phyloP scores from a whole-genome alignment of 2,329 filamentous ascomycete genomes.

The Colletotrichum lupini region DNA sequence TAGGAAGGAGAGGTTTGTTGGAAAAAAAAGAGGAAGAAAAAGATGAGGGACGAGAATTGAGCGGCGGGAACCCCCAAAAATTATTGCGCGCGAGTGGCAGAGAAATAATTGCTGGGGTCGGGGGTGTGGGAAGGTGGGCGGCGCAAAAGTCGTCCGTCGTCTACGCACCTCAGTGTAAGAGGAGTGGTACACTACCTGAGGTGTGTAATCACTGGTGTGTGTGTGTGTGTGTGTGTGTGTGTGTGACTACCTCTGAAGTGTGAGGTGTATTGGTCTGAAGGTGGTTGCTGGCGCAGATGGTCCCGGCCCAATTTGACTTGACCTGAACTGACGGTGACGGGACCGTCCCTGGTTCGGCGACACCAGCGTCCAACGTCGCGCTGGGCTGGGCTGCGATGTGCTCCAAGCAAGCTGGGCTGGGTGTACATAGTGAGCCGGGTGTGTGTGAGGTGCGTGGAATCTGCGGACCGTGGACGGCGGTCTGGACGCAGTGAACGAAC shows the following conservation, averaged over 20 bases:
- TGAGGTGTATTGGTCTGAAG: neutral
- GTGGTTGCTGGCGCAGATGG: neutral
- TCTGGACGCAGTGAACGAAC: conserved; percentile 9
- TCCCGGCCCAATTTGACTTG: neutral
- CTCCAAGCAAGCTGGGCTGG: neutral
- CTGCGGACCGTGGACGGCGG: conserved; percentile 1
- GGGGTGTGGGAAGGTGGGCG: conserved; percentile 5
- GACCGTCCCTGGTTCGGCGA: conserved; percentile 3
- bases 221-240: neutral
- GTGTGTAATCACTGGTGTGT: neutral
- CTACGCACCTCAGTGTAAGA: too few relatives aligned
- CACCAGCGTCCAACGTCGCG: conserved; percentile 11
- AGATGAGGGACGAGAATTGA: conserved; percentile 13
- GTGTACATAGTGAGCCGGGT: too few relatives aligned
- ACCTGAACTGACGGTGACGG: neutral
- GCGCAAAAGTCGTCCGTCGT: neutral
- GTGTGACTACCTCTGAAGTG: too few relatives aligned
- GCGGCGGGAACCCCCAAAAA: conserved; percentile 22
- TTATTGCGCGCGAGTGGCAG: conserved; percentile 18
- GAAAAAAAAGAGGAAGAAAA: conserved; percentile 10
- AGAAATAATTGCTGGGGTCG: conserved; percentile 26
- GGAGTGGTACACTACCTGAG: too few relatives aligned
- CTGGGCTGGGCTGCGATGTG: neutral
- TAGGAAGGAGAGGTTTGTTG: neutral
- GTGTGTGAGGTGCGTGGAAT: neutral